A percentile compares a stretch with the other conserved stretches of the same genome.
Evolutionary conservation across 1,284 basidiomycete species (phyloP).

Genomic region (Malassezia globosa): DNA sequence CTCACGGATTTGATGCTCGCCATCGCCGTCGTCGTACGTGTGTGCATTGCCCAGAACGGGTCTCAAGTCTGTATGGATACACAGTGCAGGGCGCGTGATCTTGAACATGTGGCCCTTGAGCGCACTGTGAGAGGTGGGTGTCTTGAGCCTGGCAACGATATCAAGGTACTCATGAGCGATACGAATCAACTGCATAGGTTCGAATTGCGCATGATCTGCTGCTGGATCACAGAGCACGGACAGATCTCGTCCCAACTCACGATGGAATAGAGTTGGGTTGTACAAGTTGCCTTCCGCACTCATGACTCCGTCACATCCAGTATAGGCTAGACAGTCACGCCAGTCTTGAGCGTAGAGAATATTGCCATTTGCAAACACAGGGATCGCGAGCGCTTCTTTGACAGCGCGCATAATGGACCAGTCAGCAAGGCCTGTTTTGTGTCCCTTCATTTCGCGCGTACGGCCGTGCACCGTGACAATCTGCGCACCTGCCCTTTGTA

Average conservation of each 20-base stretch:
- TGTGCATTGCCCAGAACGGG: constrained; percentile 55
- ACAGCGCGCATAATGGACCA: constrained; percentile 71
- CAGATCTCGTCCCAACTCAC: constrained; percentile 1
- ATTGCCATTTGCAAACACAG: constrained; percentile 97
- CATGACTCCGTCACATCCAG: constrained; percentile 86
- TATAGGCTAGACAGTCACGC: constrained; percentile 62
- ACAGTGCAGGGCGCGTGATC: constrained; percentile 67
- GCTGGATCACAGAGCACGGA: constrained; percentile 1
- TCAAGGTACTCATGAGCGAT: constrained; percentile 77
- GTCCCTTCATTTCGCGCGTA: constrained; percentile 79
- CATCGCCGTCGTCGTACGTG: constrained; percentile 51
- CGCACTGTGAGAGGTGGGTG: constrained; percentile 62
- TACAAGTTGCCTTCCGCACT: constrained; percentile 89
- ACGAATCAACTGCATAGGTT: constrained; percentile 50
- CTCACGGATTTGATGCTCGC: constrained; percentile 52
- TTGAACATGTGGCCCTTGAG: constrained; percentile 91
- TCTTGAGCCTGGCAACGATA: constrained; percentile 64
- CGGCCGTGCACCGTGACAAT: constrained; percentile 89
- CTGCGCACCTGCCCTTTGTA: constrained; percentile 86
- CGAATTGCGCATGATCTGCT: neutral
- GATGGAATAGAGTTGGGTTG: constrained; percentile 70
- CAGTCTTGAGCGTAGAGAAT: constrained; percentile 75
- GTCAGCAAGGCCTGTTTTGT: constrained; percentile 63
- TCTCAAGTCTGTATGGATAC: constrained; percentile 61
- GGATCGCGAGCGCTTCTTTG: constrained; percentile 73